Evolutionary conservation across 352 stramenopile genomes (phyloP).

Genomic region (Nothophytophthora sp.): DNA sequence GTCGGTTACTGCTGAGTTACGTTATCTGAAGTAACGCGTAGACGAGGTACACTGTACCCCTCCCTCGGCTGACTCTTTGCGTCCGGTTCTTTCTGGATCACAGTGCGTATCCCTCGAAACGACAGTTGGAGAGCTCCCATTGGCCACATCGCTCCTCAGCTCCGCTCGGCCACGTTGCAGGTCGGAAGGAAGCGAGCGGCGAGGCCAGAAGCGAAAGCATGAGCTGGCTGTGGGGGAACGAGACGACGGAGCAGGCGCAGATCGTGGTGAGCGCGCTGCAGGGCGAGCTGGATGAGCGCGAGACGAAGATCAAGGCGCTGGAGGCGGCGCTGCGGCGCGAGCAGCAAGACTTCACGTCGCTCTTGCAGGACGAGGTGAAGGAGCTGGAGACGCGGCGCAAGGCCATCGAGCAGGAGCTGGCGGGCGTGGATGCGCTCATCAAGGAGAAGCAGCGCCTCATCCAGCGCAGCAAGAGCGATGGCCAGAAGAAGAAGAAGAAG

Average conservation of each 20-base stretch:
- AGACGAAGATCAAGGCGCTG: conserved; percentile 79
- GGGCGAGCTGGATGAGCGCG: conserved; percentile 78
- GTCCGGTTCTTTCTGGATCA: too few relatives aligned
- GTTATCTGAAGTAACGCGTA: too few relatives aligned
- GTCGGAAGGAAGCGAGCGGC: too few relatives aligned
- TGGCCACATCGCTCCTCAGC: too few relatives aligned
- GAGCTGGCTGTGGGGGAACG: conserved; percentile 87
- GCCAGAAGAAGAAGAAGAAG: conserved; percentile 51
- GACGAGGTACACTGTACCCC: too few relatives aligned
- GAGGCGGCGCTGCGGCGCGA: conserved; percentile 73
- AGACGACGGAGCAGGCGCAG: conserved; percentile 85
- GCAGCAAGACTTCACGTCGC: conserved; percentile 67
- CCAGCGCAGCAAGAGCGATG: conserved; percentile 40
- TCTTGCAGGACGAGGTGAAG: conserved; percentile 62
- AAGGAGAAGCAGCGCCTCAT: conserved; percentile 65
- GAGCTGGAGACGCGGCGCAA: conserved; percentile 62
- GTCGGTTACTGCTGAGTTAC: too few relatives aligned
- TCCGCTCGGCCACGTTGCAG: too few relatives aligned
- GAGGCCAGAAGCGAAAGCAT: conserved; percentile 19
- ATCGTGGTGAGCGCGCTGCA: conserved; percentile 84
- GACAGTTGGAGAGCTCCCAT: too few relatives aligned
- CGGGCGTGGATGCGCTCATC: conserved; percentile 55
- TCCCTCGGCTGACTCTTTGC: too few relatives aligned
- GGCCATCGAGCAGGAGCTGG: conserved; percentile 41
- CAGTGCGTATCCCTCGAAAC: too few relatives aligned